Conservation (phyloP, 441 rosid species). For the Capsella rubella region DNA sequence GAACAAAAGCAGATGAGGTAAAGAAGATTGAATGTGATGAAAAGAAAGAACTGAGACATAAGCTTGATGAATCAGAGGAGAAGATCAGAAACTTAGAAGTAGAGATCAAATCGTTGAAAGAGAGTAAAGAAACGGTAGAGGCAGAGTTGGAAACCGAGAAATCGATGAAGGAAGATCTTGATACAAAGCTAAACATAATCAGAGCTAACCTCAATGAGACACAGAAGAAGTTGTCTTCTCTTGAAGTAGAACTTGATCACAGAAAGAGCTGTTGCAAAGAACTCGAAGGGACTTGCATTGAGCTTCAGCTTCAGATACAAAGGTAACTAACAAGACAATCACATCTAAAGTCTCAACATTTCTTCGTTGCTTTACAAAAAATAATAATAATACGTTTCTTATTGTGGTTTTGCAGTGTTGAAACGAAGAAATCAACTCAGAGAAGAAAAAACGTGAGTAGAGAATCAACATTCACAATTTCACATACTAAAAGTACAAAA, state of each 20-base stretch:
- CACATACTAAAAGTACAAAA: neutral
- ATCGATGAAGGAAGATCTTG: constrained; percentile 79
- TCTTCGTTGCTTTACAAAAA: neutral
- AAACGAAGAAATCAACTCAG: constrained; percentile 56
- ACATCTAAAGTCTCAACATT: constrained; percentile 10
- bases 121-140: constrained; percentile 59
- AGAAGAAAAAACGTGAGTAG: constrained; percentile 55
- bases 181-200: constrained; percentile 71
- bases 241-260: constrained; percentile 92
- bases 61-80: constrained; percentile 57
- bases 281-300: constrained; percentile 83
- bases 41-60: constrained; percentile 47
- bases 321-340: constrained; percentile 53
- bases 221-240: constrained; percentile 72
- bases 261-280: constrained; percentile 84
- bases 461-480: neutral
- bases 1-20: constrained; percentile 43
- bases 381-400: too few relatives aligned
- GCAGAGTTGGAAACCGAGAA: constrained; percentile 78
- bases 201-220: constrained; percentile 71
- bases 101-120: constrained; percentile 60
- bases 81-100: constrained; percentile 52
- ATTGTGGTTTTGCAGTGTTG: constrained; percentile 52
- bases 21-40: constrained; percentile 49
- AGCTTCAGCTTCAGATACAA: constrained; percentile 92